Percentiles rank a stretch among this genome's conserved stretches.
phyloP scores from a whole-genome alignment of 495 filamentous ascomycete genomes.

The Lichina pygmaea region DNA sequence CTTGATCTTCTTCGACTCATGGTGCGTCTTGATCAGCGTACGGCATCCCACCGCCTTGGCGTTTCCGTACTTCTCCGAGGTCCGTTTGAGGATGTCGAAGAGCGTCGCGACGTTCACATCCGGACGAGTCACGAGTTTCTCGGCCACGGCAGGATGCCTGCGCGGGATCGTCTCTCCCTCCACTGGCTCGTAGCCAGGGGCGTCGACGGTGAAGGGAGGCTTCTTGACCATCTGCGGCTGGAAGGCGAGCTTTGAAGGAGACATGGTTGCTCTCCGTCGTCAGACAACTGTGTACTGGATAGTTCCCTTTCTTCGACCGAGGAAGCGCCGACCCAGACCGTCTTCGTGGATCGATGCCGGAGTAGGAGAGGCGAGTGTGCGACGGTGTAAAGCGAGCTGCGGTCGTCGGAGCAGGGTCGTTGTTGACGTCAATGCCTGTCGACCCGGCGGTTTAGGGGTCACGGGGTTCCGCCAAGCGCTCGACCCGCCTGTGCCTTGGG shows the following conservation, averaged over 20 bases:
- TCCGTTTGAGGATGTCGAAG: slow-evolving; percentile 61
- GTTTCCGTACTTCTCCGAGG: slow-evolving; percentile 64
- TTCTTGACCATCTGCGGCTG: slow-evolving; percentile 36
- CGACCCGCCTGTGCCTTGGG: too few relatives aligned
- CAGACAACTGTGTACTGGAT: background rate
- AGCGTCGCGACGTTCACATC: slow-evolving; percentile 51
- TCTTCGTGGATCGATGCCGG: background rate
- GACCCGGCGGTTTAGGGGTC: too few relatives aligned
- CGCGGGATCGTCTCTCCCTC: slow-evolving; percentile 82
- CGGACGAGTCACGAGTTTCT: slow-evolving; percentile 39
- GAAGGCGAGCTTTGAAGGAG: slow-evolving; percentile 23
- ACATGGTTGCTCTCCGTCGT: slow-evolving; percentile 5
- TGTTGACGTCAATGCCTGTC: too few relatives aligned
- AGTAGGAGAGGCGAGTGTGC: too few relatives aligned
- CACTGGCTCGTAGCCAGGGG: slow-evolving; percentile 37
- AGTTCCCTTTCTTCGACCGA: too few relatives aligned
- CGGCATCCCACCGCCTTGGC: slow-evolving; percentile 62
- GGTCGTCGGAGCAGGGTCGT: too few relatives aligned
- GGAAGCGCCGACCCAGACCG: background rate
- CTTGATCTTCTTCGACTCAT: slow-evolving; percentile 91
- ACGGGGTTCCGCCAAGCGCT: too few relatives aligned
- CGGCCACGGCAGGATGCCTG: slow-evolving; percentile 41
- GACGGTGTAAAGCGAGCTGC: too few relatives aligned
- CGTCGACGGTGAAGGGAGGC: slow-evolving; percentile 55
- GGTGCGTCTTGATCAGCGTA: slow-evolving; percentile 57